phyloP scores from a whole-genome alignment of 257 asterid species.

The Nicotiana noctiflora region DNA sequence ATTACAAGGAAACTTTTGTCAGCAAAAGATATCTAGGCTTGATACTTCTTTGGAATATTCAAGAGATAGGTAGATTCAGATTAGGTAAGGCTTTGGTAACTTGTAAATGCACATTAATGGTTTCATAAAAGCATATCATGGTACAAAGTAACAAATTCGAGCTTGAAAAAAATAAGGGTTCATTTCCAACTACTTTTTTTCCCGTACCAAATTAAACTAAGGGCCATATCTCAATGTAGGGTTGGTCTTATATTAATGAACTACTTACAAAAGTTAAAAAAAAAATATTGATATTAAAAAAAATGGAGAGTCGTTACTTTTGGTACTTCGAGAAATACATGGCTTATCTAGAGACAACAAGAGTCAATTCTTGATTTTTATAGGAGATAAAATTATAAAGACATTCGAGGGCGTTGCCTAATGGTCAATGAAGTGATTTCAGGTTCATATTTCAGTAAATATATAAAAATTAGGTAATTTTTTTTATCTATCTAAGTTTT shows the following conservation, averaged over 20 bases:
- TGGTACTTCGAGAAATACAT: neutral
- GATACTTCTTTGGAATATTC: too few species aligned
- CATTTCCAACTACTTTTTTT: neutral
- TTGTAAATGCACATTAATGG: too few species aligned
- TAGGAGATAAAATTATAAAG: neutral
- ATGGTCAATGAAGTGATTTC: too few species aligned
- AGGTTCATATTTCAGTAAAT: too few species aligned
- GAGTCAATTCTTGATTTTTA: neutral
- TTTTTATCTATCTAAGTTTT: rapidly evolving
- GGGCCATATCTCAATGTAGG: neutral
- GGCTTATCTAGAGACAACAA: neutral
- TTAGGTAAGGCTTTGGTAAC: too few species aligned
- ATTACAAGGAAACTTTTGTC: neutral
- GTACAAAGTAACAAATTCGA: too few species aligned
- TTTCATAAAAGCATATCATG: too few species aligned
- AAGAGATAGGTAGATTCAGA: too few species aligned
- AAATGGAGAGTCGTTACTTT: neutral
- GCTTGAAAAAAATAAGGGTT: neutral
- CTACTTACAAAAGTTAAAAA: too few species aligned
- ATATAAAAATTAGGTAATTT: too few species aligned
- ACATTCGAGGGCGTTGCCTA: too few species aligned
- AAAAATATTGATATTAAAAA: neutral
- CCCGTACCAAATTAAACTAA: too few species aligned
- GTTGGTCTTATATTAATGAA: neutral
- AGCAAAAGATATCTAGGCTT: neutral